Conservation (phyloP, 108 stramenopile species). For the Mediolabrus comicus region DNA sequence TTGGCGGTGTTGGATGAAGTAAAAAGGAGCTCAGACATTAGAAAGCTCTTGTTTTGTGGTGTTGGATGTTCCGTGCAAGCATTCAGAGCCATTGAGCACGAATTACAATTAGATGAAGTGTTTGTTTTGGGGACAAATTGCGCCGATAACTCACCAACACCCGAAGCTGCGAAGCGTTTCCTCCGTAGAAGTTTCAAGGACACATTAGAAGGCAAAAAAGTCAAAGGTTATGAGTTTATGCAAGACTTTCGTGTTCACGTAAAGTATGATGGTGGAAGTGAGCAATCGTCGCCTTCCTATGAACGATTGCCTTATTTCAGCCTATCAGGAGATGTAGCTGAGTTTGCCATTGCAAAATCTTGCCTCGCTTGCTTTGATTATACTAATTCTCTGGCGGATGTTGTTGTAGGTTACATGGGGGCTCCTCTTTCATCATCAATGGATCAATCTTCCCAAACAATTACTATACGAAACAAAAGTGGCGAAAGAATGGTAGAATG, state of each 20-base stretch:
- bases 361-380: conserved; percentile 85
- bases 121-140: conserved; percentile 84
- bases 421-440: conserved; percentile 61
- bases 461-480: conserved; percentile 70
- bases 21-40: conserved; percentile 54
- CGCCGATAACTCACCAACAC: conserved; percentile 77
- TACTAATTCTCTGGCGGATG: conserved; percentile 83
- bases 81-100: conserved; percentile 68
- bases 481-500: conserved; percentile 66
- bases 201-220: conserved; percentile 1
- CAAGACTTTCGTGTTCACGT: conserved; percentile 84
- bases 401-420: conserved; percentile 87
- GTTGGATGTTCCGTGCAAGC: conserved; percentile 86
- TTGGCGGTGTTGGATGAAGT: conserved; percentile 70
- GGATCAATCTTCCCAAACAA: conserved; percentile 68
- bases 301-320: conserved; percentile 75
- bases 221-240: conserved; percentile 81
- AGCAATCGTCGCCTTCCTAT: conserved; percentile 32
- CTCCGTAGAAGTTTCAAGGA: conserved; percentile 52
- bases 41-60: conserved; percentile 74
- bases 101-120: conserved; percentile 62
- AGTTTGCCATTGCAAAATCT: conserved; percentile 74
- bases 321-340: conserved; percentile 74
- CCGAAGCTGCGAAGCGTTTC: conserved; percentile 71
- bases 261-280: conserved; percentile 49